These are phyloP conservation scores for Hevea brasiliensis DNA, from an alignment of 345 rosid species.

Conservation along the genomic window DNA sequence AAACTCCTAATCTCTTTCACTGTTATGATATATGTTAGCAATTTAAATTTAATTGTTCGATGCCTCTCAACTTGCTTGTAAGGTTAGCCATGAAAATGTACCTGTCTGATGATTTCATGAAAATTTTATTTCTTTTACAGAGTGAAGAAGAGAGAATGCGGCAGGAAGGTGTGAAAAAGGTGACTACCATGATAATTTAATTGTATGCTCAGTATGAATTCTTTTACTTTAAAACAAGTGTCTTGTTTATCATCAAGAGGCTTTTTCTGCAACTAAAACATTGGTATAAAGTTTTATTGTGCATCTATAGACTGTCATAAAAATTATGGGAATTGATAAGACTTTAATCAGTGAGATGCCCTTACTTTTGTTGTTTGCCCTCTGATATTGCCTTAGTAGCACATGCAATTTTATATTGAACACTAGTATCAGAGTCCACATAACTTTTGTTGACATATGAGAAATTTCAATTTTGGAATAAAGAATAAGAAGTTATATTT, in stretches of 20 bases:
- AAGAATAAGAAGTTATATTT: not conserved
- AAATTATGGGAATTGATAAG: not conserved
- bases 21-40: not conserved
- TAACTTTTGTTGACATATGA: not conserved
- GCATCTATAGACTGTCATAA: not conserved
- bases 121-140: constrained; percentile 34
- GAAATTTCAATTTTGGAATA: not conserved
- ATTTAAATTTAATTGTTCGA: not conserved
- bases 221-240: not conserved
- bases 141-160: constrained; percentile 72
- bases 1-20: not conserved
- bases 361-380: not conserved
- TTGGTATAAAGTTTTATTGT: not conserved
- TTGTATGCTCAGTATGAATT: not conserved
- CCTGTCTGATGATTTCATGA: constrained; percentile 14
- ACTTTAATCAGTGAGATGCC: not conserved
- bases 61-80: not conserved
- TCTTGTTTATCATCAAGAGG: not conserved
- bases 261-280: not conserved
- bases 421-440: not conserved
- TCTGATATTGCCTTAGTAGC: too few relatives aligned
- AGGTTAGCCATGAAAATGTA: not conserved
- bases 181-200: constrained; percentile 23
- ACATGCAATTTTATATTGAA: not conserved
- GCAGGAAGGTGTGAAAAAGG: constrained; percentile 57